A percentile compares a stretch with the other conserved stretches of the same genome.
These are phyloP conservation scores for Anacardium occidentale DNA, from an alignment of 345 rosid species.

Conservation along the genomic window DNA sequence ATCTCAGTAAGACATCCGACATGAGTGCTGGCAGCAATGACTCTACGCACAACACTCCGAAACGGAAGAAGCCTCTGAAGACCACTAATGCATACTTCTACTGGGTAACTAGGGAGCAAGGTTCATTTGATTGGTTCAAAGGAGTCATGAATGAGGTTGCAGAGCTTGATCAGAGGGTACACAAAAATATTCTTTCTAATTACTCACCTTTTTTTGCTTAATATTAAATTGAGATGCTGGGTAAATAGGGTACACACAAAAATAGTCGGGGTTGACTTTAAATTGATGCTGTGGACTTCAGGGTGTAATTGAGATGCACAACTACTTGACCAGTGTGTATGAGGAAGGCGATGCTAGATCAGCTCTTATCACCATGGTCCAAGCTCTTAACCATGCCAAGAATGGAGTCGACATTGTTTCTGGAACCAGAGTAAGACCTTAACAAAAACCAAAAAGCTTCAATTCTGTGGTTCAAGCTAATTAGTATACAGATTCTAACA, in stretches of 20 bases:
- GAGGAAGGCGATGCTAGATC: conserved; percentile 99
- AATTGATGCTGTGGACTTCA: conserved; percentile 25
- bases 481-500: not conserved
- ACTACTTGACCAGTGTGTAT: conserved; percentile 93
- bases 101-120: conserved; percentile 99
- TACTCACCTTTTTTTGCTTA: not conserved
- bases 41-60: conserved; percentile 44
- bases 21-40: conserved; percentile 55
- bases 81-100: conserved; percentile 96
- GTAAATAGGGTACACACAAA: no score
- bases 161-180: conserved; percentile 91
- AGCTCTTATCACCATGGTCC: conserved; percentile 97
- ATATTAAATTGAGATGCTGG: not conserved
- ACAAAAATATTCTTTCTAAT: not conserved
- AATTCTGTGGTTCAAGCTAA: not conserved
- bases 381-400: conserved; percentile 96
- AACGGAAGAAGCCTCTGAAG: conserved; percentile 55
- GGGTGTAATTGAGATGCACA: conserved; percentile 99
- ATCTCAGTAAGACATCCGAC: conserved; percentile 68
- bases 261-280: not conserved
- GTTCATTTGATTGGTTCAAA: conserved; percentile 99
- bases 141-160: conserved; percentile 98
- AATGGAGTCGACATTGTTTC: conserved; percentile 97
- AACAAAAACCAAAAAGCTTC: not conserved
- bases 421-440: conserved; percentile 70